Conservation (phyloP, 148 eudicot species). For the Rhododendron ferrugineum region DNA sequence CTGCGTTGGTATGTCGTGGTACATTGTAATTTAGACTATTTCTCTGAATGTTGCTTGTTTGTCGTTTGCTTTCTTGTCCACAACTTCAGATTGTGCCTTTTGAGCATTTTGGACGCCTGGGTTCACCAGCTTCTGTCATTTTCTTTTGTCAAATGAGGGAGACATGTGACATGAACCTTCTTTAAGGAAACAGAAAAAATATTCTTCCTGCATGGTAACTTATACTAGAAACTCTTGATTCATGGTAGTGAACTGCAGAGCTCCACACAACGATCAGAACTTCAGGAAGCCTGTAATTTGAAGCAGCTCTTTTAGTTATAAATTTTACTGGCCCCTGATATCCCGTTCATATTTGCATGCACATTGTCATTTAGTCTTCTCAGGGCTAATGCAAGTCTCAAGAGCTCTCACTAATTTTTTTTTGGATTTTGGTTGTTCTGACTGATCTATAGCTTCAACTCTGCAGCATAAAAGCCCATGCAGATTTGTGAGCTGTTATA, state of each 20-base stretch:
- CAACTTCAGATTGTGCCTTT: background rate
- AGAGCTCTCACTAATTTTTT: background rate
- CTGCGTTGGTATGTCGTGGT: background rate
- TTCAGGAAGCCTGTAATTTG: background rate
- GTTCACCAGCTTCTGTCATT: background rate
- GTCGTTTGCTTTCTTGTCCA: background rate
- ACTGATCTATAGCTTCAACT: background rate
- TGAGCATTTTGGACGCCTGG: background rate
- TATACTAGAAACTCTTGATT: background rate
- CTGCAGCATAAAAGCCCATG: background rate
- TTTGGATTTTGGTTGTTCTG: background rate
- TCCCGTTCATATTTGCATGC: background rate
- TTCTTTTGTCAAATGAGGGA: background rate
- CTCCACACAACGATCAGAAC: background rate
- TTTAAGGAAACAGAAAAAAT: background rate
- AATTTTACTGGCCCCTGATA: background rate
- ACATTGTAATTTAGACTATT: background rate
- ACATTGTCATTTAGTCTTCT: background rate
- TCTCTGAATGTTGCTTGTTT: background rate
- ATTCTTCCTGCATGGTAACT: background rate
- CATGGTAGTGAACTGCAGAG: background rate
- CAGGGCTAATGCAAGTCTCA: background rate
- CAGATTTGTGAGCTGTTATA: background rate
- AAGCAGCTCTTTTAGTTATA: background rate
- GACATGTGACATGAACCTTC: background rate